A percentile compares a stretch with the other conserved stretches of the same genome.
These are phyloP conservation scores for Acacia pycnantha DNA, from an alignment of 331 rosid genomes.

Conservation along the genomic window DNA sequence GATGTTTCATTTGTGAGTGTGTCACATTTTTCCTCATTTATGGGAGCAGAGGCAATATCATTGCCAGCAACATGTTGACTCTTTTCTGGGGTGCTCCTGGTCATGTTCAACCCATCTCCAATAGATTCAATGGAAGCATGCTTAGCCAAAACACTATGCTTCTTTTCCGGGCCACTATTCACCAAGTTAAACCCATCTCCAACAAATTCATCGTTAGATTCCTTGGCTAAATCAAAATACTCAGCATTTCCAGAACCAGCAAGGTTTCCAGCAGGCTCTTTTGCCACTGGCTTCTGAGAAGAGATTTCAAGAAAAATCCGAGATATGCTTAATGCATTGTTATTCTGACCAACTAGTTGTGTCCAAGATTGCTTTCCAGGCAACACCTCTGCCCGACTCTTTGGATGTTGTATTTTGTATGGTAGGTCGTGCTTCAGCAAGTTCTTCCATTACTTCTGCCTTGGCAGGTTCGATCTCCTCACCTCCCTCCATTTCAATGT, in stretches of 20 bases:
- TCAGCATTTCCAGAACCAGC: conserved; percentile 30
- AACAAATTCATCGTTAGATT: conserved; percentile 26
- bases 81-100: too few relatives aligned
- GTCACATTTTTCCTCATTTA: too few relatives aligned
- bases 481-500: background rate
- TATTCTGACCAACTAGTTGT: conserved; percentile 50
- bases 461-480: background rate
- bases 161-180: conserved; percentile 20
- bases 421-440: conserved; percentile 34
- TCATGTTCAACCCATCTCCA: conserved; percentile 18
- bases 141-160: conserved; percentile 28
- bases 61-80: too few relatives aligned
- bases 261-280: conserved; percentile 23
- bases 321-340: conserved; percentile 61
- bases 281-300: conserved; percentile 34
- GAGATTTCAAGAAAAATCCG: conserved; percentile 50
- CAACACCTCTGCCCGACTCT: conserved; percentile 58
- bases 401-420: conserved; percentile 24
- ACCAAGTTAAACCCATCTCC: conserved; percentile 14
- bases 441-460: conserved; percentile 11
- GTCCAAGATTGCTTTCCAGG: conserved; percentile 89
- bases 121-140: conserved; percentile 23
- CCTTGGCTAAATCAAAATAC: conserved; percentile 25
- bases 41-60: too few relatives aligned
- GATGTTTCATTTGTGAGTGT: too few relatives aligned